Base-by-base conservation (phyloP, 225 moss, liverwort and hornwort genomes). In the Neckera pumila region DNA sequence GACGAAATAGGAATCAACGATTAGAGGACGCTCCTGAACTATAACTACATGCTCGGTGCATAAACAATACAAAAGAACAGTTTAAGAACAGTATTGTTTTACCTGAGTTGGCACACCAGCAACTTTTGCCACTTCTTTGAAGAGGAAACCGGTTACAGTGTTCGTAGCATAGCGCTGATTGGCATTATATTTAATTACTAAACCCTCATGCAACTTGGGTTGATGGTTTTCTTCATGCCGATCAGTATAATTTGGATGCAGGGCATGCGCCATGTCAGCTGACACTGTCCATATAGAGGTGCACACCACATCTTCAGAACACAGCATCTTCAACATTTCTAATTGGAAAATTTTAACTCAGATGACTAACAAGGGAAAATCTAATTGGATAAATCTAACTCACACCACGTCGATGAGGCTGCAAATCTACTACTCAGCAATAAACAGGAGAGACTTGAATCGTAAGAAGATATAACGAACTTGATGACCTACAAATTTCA, bases 251-350 rank as follows among this genome's bases (percentile, higher is more conserved):
- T 97, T 96, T 34, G 97, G 97, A 86, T 97, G 97, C 83, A 96
- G 84, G 85, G 96, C 97, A 90, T 97, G 97, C 69, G 97, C 97
- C 97, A 97, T 97, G 88, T 97, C 97, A 67, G 97, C 97, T 63
- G 97, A 97, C 60, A 97, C 96, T 96, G 95, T 76, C 81, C 60
- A 87, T 49, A 73, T 75, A 30, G 58, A 88, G 80, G 81, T 79
- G 80, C 72, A 88, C 61, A 84, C n/a, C 70, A 87, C 63, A 86
- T 83, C 76, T 21, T 92, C 79, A 86, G 34, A 58, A 77, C 70
- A 84, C 23, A 64, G 73, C 42, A 86, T 64, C 49, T 59, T 84
- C 87, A 85, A 40, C 49, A 87, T 82, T 78, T 81, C 22, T 58
- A 72, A 34, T 58, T 40, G 58, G 14, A 54, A 61, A 85, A 61